phyloP scores from a whole-genome alignment of 768 basidiomycete species.

The Calocera viscosa region DNA sequence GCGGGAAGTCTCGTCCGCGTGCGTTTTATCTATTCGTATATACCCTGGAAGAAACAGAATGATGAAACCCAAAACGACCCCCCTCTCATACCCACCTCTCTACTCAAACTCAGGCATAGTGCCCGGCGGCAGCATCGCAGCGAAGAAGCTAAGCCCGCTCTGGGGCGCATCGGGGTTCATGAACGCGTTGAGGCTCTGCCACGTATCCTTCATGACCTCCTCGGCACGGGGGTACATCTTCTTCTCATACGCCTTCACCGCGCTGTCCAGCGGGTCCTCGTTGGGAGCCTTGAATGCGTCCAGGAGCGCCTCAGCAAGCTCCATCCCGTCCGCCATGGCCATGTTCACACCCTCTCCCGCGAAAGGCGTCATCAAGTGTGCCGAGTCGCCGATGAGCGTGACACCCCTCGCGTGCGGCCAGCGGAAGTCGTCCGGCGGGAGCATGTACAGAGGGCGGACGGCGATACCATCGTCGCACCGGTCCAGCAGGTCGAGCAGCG shows the following conservation, averaged over 20 bases:
- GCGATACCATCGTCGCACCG: constrained; percentile 17
- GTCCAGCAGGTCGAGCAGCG: constrained; percentile 14
- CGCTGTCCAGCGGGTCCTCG: background rate
- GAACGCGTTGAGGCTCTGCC: constrained; percentile 11
- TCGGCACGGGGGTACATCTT: background rate
- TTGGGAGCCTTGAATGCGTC: constrained; percentile 8
- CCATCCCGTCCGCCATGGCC: constrained; percentile 25
- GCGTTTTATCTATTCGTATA: too few relatives aligned
- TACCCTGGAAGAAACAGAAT: too few relatives aligned
- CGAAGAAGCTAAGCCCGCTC: background rate
- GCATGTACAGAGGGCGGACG: constrained; percentile 11
- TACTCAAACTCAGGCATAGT: background rate
- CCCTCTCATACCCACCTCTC: background rate
- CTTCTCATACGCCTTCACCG: background rate
- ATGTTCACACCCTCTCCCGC: constrained; percentile 31
- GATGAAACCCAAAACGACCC: too few relatives aligned
- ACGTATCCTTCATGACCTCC: constrained; percentile 11
- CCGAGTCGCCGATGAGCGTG: constrained; percentile 29
- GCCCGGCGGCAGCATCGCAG: background rate
- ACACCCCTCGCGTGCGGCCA: constrained; percentile 15
- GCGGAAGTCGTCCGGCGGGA: constrained; percentile 12
- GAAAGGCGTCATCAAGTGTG: constrained; percentile 31
- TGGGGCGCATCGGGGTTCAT: background rate
- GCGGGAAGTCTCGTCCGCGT: too few relatives aligned
- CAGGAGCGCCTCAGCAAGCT: constrained; percentile 14